Conservation (phyloP, 2,329 filamentous ascomycete genomes). For the Scleromitrula shiraiana region DNA sequence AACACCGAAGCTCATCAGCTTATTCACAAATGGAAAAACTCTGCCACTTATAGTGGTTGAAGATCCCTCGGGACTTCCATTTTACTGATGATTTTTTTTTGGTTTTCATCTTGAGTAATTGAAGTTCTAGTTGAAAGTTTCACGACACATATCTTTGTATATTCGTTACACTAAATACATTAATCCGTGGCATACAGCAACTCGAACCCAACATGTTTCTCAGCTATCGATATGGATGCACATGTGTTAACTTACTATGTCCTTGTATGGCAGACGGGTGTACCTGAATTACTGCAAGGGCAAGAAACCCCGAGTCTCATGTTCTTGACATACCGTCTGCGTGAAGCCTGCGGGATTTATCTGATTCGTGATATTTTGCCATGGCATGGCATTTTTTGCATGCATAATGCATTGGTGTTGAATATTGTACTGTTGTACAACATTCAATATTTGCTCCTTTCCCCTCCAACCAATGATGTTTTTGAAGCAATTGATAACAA, state of each 20-base stretch:
- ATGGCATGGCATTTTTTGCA: neutral
- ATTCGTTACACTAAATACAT: neutral
- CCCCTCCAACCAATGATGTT: neutral
- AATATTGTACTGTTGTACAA: too few species aligned
- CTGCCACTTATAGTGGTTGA: neutral
- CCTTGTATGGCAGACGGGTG: neutral
- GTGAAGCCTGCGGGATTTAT: neutral
- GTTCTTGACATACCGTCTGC: neutral
- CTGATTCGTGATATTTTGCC: neutral
- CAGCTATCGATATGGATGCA: neutral
- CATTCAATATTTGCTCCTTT: neutral
- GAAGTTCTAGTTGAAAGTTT: too few species aligned
- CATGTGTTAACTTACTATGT: neutral
- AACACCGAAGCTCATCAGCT: too few species aligned
- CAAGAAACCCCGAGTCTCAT: neutral
- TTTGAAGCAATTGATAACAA: neutral
- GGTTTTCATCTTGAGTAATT: neutral
- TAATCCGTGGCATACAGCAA: neutral
- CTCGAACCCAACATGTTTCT: neutral
- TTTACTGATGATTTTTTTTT: too few species aligned
- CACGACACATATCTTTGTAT: neutral
- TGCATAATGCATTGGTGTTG: neutral
- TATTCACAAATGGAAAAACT: too few species aligned
- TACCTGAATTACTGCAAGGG: constrained; percentile 8
- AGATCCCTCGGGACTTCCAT: neutral